Evolutionary conservation across 352 stramenopile genomes (phyloP).

Genomic region (Phytophthora meadii): DNA sequence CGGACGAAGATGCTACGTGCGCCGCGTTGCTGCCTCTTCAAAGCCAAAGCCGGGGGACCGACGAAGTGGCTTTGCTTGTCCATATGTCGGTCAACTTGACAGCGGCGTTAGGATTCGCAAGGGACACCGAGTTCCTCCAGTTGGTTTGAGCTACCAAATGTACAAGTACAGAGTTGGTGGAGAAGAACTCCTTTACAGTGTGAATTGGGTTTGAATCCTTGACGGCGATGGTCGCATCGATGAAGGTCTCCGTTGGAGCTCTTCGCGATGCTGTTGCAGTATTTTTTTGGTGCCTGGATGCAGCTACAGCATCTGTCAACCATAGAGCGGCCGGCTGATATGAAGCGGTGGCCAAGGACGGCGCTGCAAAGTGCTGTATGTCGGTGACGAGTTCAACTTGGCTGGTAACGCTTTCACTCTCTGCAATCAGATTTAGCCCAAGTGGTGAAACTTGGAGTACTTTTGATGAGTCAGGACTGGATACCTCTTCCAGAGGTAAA

Average conservation of each 20-base stretch:
- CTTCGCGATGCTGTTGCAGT: slow-evolving; percentile 2
- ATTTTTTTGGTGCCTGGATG: slow-evolving; percentile 7
- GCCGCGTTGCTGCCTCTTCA: slow-evolving; percentile 17
- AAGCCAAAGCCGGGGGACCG: background rate
- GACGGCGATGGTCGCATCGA: background rate
- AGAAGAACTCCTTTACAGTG: no score
- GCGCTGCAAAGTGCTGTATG: slow-evolving; percentile 7
- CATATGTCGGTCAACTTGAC: slow-evolving; percentile 16
- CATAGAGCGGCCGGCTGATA: slow-evolving; percentile 34
- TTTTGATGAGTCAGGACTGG: slow-evolving; percentile 14
- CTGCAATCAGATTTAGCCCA: slow-evolving; percentile 5
- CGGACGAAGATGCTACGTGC: slow-evolving; percentile 9
- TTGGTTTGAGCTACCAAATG: background rate
- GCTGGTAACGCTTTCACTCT: background rate
- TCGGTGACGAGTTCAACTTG: slow-evolving; percentile 21
- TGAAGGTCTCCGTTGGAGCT: slow-evolving; percentile 3
- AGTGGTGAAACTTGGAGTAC: background rate
- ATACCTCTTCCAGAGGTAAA: background rate
- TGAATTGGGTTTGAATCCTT: background rate
- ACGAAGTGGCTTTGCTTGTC: slow-evolving; percentile 1
- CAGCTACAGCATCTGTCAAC: slow-evolving; percentile 23
- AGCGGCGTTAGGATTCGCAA: slow-evolving; percentile 4
- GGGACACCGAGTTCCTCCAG: no score
- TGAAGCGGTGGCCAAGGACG: slow-evolving; percentile 14
- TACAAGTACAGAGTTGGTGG: no score